Percentiles rank a stretch among this genome's conserved stretches.
Conservation (phyloP, 768 basidiomycete genomes). For the Tricholoma sp. region DNA sequence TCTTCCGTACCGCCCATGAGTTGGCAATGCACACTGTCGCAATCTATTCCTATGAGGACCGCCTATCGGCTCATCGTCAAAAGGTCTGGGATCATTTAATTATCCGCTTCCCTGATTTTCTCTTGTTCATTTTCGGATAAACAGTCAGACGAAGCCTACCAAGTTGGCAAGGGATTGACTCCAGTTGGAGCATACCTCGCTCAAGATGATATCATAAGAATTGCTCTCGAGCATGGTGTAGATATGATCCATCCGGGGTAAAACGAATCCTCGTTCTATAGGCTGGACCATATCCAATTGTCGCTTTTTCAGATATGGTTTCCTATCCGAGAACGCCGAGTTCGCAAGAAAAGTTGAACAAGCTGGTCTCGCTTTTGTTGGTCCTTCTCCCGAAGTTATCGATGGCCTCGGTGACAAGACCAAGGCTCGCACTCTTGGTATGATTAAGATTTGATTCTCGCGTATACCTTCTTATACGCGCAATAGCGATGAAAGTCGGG, state of each 20-base stretch:
- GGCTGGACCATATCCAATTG: not conserved
- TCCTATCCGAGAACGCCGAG: slow-evolving; percentile 93
- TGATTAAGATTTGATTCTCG: slow-evolving; percentile 11
- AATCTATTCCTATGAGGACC: slow-evolving; percentile 96
- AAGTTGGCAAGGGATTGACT: slow-evolving; percentile 93
- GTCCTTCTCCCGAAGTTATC: slow-evolving; percentile 93
- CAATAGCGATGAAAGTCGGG: slow-evolving; percentile 75
- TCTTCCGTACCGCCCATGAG: slow-evolving; percentile 97
- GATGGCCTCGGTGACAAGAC: slow-evolving; percentile 99
- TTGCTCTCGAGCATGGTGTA: slow-evolving; percentile 96
- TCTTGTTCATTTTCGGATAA: not conserved
- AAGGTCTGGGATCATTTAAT: slow-evolving; percentile 50
- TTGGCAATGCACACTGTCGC: slow-evolving; percentile 99
- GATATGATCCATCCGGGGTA: slow-evolving; percentile 99
- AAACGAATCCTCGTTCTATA: slow-evolving; percentile 15
- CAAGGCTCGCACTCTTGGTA: slow-evolving; percentile 87
- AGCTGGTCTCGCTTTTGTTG: slow-evolving; percentile 95
- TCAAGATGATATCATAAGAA: slow-evolving; percentile 94
- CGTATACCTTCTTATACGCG: slow-evolving; percentile 2
- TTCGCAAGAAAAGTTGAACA: slow-evolving; percentile 99
- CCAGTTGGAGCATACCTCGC: slow-evolving; percentile 97
- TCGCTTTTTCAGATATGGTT: slow-evolving; percentile 70
- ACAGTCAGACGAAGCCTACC: slow-evolving; percentile 97
- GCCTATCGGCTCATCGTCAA: slow-evolving; percentile 94
- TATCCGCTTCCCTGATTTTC: slow-evolving; percentile 7